Conservation (phyloP, 768 basidiomycete genomes). For the Cyclocybe aegerita region DNA sequence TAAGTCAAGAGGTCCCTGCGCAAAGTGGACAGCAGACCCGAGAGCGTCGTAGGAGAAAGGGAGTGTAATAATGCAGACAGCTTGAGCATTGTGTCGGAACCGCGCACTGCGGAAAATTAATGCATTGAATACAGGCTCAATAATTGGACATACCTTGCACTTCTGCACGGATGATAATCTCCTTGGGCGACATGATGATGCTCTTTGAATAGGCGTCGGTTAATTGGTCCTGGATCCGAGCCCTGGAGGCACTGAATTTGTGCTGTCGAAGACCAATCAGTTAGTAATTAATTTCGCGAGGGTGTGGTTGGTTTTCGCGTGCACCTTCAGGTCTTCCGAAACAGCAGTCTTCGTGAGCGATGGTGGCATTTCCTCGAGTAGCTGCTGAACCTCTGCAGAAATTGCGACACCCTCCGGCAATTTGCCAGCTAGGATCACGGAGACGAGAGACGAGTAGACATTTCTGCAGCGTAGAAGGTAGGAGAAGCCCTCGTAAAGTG, state of each 20-base stretch:
- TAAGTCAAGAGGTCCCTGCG: slow-evolving; percentile 62
- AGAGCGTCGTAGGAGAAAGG: slow-evolving; percentile 52
- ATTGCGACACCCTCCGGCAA: slow-evolving; percentile 63
- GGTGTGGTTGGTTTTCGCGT: slow-evolving; percentile 9
- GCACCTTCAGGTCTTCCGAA: slow-evolving; percentile 57
- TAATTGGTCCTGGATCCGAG: slow-evolving; percentile 70
- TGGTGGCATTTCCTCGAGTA: slow-evolving; percentile 47
- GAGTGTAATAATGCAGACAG: slow-evolving; percentile 60
- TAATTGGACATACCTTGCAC: slow-evolving; percentile 39
- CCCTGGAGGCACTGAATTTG: slow-evolving; percentile 51
- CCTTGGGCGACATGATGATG: slow-evolving; percentile 48
- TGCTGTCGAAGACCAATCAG: slow-evolving; percentile 35
- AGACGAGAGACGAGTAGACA: slow-evolving; percentile 43
- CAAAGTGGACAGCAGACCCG: slow-evolving; percentile 55
- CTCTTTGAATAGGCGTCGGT: slow-evolving; percentile 65
- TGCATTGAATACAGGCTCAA: not conserved
- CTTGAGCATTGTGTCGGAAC: slow-evolving; percentile 48
- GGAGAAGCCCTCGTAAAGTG: slow-evolving; percentile 47
- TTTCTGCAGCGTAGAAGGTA: slow-evolving; percentile 54
- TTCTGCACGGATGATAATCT: slow-evolving; percentile 48
- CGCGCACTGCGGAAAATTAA: slow-evolving; percentile 46
- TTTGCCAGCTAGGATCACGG: slow-evolving; percentile 52
- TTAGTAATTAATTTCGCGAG: too few relatives aligned
- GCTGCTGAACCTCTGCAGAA: slow-evolving; percentile 37
- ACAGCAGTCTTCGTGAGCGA: slow-evolving; percentile 54